Conservation (phyloP, 306 rosid species). For the Cucumis cinereus region DNA sequence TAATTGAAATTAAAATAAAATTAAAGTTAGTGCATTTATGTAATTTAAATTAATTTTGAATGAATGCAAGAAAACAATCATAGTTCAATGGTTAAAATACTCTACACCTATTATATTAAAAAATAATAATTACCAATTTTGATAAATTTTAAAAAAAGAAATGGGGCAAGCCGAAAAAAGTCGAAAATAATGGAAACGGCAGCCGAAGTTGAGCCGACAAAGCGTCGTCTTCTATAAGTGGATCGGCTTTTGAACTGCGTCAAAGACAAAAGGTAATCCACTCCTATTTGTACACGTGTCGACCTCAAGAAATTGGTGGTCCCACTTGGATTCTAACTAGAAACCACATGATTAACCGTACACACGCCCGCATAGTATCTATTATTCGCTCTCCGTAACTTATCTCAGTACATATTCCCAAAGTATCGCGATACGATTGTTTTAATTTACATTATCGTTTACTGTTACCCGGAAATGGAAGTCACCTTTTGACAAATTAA, state of each 20-base stretch:
- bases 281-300: conserved; percentile 28
- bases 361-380: conserved; percentile 17
- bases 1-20: too few relatives aligned
- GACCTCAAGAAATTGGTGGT: conserved; percentile 21
- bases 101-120: too few relatives aligned
- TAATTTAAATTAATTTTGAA: too few relatives aligned
- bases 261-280: not conserved
- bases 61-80: too few relatives aligned
- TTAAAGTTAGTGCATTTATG: too few relatives aligned
- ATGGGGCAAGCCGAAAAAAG: not conserved
- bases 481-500: not conserved
- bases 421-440: not conserved
- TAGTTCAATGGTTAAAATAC: too few relatives aligned
- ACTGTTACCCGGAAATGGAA: conserved; percentile 3
- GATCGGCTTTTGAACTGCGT: not conserved
- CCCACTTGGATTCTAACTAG: conserved; percentile 21
- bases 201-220: not conserved
- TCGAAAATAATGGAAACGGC: not conserved
- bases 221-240: not conserved
- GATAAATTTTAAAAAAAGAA: too few relatives aligned
- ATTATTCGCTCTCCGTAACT: not conserved
- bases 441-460: not conserved
- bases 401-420: conserved; percentile 6
- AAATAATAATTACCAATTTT: too few relatives aligned
- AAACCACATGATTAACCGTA: conserved; percentile 24